These are phyloP conservation scores for Clitopilus passeckerianus DNA, from an alignment of 768 basidiomycete species.

Conservation along the genomic window DNA sequence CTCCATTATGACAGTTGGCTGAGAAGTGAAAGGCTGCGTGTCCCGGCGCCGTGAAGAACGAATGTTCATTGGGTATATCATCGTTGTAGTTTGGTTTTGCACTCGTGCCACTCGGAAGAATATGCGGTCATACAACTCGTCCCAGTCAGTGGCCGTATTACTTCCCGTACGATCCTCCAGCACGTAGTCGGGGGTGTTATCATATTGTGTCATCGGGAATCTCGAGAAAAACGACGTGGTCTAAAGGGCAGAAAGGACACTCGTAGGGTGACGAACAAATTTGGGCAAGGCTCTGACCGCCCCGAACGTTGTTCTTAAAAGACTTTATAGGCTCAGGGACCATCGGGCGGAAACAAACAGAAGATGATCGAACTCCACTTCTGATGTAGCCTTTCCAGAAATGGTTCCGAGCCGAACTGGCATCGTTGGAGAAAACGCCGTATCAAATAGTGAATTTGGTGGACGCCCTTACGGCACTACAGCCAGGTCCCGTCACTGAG, in stretches of 20 bases:
- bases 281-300: not conserved
- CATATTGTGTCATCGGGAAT: not conserved
- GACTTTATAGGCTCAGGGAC: not conserved
- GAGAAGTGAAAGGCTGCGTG: constrained; percentile 43
- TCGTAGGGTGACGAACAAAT: no score
- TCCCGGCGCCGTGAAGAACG: constrained; percentile 59
- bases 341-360: not conserved
- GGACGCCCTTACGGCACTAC: not conserved
- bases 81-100: constrained; percentile 39
- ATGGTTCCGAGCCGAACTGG: not conserved
- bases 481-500: not conserved
- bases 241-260: no score
- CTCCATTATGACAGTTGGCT: constrained; percentile 54
- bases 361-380: not conserved
- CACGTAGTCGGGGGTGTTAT: constrained; percentile 24
- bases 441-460: not conserved
- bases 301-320: not conserved
- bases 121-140: constrained; percentile 74
- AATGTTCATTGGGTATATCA: constrained; percentile 63
- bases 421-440: not conserved
- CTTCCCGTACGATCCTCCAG: constrained; percentile 63
- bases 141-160: constrained; percentile 53
- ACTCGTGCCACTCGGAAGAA: constrained; percentile 59
- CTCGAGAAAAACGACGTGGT: not conserved
- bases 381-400: not conserved